Base-by-base conservation (phyloP, 129 eudicot species). In the Saussurea involucrata region DNA sequence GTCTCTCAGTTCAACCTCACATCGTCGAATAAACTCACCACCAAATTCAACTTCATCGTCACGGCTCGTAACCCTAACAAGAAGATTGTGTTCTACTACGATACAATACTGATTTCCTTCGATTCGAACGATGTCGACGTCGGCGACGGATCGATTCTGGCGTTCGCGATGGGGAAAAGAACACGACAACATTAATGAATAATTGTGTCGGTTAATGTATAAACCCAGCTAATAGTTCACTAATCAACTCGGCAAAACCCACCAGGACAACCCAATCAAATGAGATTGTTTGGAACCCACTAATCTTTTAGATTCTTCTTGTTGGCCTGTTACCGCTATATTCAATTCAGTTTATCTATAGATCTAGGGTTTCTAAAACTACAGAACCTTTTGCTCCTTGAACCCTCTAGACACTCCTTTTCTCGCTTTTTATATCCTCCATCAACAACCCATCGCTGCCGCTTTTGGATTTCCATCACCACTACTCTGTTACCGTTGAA, bases 1-100 rank as follows among this genome's bases (percentile, higher is more conserved):
- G 80, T 92, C 71, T 74, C 88, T 1, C 84, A 78, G 15, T 84
- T 92, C 82, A 89, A 92, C 66, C 76, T 87, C 82, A 80, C 93
- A 46, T 83, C 91, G 5, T 72, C 90, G 7, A 27, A 82, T 32
- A 66, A 60, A 12, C 86, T 87, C 57, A 69, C 78, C 46, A 60
- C 96, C 27, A 83, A 29, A 4, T 84, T 89, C 81, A 87, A 87
- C 78, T 66, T 88, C 76, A 76, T 89, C 5, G 5, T 87, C 66
- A 33, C 69, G 3, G 88, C 97, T 4, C 88, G 88, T 4, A 92
- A 92, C 83, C 95, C 89, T 15, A 92, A 92, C 81, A 75, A 73
- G 22, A 87, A 86, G 28, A 82, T 92, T 69, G 68, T 77, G 13
- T 92, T 79, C 84, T 66, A 20, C 9, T 89, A 87, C 88, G 88